Conservation (phyloP, 371 early-diverging fungal species). For the Mucor indicus region DNA sequence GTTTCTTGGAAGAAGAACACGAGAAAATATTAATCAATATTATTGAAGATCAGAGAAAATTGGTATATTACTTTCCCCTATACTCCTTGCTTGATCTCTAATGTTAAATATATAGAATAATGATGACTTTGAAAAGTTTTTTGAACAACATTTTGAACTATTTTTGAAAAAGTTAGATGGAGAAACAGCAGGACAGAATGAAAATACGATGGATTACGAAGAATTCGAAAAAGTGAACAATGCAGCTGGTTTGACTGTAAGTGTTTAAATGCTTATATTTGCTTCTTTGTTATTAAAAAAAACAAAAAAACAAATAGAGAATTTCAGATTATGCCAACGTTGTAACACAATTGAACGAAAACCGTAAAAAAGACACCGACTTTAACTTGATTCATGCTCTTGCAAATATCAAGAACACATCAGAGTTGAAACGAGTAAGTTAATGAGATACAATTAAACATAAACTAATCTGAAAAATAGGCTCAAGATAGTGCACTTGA, state of each 20-base stretch:
- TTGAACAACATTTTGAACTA: neutral
- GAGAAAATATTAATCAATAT: conserved; percentile 8
- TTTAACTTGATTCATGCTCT: conserved; percentile 4
- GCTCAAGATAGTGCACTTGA: conserved; percentile 11
- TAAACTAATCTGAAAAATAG: neutral
- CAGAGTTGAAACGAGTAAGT: conserved; percentile 13
- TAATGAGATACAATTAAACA: neutral
- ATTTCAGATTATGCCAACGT: conserved; percentile 10
- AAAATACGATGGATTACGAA: neutral
- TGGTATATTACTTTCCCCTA: neutral
- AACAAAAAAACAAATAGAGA: conserved; percentile 1
- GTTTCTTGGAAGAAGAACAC: conserved; percentile 15
- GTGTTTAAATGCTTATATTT: neutral
- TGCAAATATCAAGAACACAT: conserved; percentile 10
- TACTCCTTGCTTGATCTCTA: neutral
- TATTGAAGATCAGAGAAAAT: conserved; percentile 13
- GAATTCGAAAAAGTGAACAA: conserved; percentile 2
- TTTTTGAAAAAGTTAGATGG: neutral
- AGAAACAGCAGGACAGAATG: conserved; percentile 2
- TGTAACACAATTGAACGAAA: conserved; percentile 5
- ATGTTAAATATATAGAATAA: conserved; percentile 2
- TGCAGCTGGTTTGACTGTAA: conserved; percentile 3
- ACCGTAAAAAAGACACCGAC: conserved; percentile 3
- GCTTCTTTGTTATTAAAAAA: neutral
- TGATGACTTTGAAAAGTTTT: conserved; percentile 3